These are phyloP conservation scores for Pochonia chlamydosporia DNA, from an alignment of 2,329 filamentous ascomycete genomes.

Conservation along the genomic window DNA sequence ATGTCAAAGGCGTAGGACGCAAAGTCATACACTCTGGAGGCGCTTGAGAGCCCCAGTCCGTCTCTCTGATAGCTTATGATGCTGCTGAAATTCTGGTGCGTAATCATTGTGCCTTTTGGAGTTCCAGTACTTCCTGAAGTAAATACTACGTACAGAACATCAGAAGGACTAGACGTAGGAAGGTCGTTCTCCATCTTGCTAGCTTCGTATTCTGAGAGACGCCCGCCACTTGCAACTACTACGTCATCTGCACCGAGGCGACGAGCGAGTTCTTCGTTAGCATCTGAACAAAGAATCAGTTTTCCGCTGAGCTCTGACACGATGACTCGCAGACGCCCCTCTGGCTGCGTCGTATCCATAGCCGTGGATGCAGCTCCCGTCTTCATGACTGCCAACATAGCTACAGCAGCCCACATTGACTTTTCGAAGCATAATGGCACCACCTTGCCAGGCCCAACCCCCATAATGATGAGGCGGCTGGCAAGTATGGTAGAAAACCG, in stretches of 20 bases:
- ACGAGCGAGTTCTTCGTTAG: no score
- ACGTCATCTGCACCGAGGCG: neutral
- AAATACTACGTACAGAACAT: conserved; percentile 6
- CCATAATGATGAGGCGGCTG: neutral
- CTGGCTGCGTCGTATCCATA: conserved; percentile 16
- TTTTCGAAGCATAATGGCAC: conserved; percentile 21
- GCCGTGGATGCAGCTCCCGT: conserved; percentile 19
- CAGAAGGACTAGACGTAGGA: neutral
- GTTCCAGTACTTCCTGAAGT: conserved; percentile 14
- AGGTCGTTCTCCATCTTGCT: neutral
- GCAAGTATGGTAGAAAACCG: conserved; percentile 13
- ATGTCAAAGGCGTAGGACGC: conserved; percentile 6
- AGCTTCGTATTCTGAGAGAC: neutral
- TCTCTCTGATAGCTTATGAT: neutral
- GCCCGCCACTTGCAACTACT: neutral
- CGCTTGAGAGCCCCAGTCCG: neutral
- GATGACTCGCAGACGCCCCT: conserved; percentile 8
- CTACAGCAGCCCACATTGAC: conserved; percentile 15
- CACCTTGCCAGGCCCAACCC: conserved; percentile 4
- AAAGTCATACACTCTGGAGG: conserved; percentile 6
- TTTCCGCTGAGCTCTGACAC: conserved; percentile 3
- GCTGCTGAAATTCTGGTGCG: conserved; percentile 6
- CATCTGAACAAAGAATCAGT: conserved; percentile 4
- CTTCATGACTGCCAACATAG: conserved; percentile 19
- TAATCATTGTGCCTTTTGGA: conserved; percentile 13